These are phyloP conservation scores for Kwoniella europaea DNA, from an alignment of 768 basidiomycete species.

Conservation along the genomic window DNA sequence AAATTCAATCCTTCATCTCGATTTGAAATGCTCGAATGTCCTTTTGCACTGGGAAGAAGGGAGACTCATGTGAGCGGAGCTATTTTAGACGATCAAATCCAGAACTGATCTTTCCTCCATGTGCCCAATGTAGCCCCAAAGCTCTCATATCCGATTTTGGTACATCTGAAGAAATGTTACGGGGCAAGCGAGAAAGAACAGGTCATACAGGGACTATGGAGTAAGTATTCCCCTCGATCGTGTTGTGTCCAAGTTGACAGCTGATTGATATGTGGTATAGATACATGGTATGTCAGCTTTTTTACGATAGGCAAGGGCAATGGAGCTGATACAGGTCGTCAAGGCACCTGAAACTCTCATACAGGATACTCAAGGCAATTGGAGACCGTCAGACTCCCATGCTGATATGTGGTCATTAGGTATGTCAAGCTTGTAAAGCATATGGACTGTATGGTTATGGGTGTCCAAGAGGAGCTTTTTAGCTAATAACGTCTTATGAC, in stretches of 20 bases:
- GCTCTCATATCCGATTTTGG: constrained; percentile 97
- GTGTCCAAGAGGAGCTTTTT: constrained; percentile 1
- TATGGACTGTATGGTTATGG: neutral
- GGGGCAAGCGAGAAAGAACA: constrained; percentile 69
- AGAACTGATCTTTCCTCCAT: neutral
- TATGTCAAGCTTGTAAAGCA: neutral
- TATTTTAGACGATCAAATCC: neutral
- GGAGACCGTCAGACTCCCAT: constrained; percentile 78
- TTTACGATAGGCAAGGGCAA: neutral
- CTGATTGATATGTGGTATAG: constrained; percentile 18
- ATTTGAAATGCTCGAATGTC: constrained; percentile 93
- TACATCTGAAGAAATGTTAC: constrained; percentile 87
- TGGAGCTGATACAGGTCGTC: neutral
- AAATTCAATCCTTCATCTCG: constrained; percentile 79
- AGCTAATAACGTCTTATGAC: neutral
- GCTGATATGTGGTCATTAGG: constrained; percentile 97
- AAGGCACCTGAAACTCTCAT: constrained; percentile 81
- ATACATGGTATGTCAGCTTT: constrained; percentile 45
- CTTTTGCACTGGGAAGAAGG: constrained; percentile 90
- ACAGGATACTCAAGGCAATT: constrained; percentile 67
- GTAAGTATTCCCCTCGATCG: constrained; percentile 62
- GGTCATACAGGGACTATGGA: constrained; percentile 98
- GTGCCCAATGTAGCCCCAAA: constrained; percentile 67
- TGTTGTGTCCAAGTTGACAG: neutral
- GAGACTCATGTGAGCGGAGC: constrained; percentile 68